A percentile compares a stretch with the other conserved stretches of the same genome.
These are phyloP conservation scores for Phytophthora constricta DNA, from an alignment of 352 stramenopile species.

Conservation along the genomic window DNA sequence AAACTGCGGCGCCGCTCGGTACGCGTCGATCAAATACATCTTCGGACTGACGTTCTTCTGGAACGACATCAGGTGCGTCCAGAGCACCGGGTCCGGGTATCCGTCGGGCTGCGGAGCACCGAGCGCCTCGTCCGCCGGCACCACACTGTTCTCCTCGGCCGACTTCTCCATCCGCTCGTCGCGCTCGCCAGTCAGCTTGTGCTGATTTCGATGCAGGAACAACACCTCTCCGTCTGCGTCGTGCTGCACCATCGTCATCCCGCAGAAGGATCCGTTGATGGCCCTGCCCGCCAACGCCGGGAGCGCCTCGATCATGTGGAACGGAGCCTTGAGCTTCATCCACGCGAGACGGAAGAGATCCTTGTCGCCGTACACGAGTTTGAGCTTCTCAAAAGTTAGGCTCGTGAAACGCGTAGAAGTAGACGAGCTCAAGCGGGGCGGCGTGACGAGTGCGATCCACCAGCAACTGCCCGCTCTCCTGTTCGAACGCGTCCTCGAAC, in stretches of 20 bases:
- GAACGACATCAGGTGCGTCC: conserved; percentile 64
- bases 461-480: conserved; percentile 57
- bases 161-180: neutral
- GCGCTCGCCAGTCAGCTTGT: conserved; percentile 30
- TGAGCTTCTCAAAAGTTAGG: conserved; percentile 37
- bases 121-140: neutral
- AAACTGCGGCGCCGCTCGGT: conserved; percentile 29
- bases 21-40: conserved; percentile 54
- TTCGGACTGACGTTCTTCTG: conserved; percentile 27
- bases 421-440: conserved; percentile 25
- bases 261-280: conserved; percentile 37
- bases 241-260: conserved; percentile 46
- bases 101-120: conserved; percentile 3
- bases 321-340: conserved; percentile 38
- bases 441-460: conserved; percentile 35
- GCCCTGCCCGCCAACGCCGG: conserved; percentile 33
- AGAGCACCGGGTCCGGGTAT: conserved; percentile 43
- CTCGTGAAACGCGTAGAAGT: conserved; percentile 39
- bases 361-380: conserved; percentile 52
- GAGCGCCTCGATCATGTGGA: conserved; percentile 50
- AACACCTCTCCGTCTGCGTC: conserved; percentile 32
- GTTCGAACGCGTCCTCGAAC: conserved; percentile 56
- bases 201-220: conserved; percentile 47
- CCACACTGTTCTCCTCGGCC: neutral
- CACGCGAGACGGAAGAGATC: conserved; percentile 56